These are phyloP conservation scores for Solanum piurae DNA, from an alignment of 257 asterid genomes.

Conservation along the genomic window DNA sequence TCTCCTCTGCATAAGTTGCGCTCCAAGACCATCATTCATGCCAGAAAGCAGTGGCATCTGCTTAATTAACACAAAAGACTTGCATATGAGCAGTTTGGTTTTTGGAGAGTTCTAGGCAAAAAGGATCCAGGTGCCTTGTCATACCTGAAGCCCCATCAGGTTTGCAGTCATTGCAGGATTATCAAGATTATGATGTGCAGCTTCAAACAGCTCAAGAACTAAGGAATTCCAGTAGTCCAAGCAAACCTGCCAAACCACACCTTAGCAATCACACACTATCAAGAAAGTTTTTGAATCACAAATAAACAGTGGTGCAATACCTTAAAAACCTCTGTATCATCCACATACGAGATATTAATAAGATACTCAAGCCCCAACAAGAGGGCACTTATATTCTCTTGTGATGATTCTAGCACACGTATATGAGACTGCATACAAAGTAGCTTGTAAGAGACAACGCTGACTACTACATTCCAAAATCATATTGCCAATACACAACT, in stretches of 20 bases:
- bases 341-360: slow-evolving; percentile 82
- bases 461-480: neutral
- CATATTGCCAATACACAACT: neutral
- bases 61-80: slow-evolving; percentile 11
- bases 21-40: slow-evolving; percentile 68
- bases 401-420: slow-evolving; percentile 69
- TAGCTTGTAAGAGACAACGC: neutral
- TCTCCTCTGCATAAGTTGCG: slow-evolving; percentile 74
- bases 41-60: slow-evolving; percentile 64
- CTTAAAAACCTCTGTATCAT: slow-evolving; percentile 98
- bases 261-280: neutral
- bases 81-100: neutral
- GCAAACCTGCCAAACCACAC: slow-evolving; percentile 58
- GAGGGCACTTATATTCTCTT: slow-evolving; percentile 60
- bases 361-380: slow-evolving; percentile 87
- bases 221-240: slow-evolving; percentile 95
- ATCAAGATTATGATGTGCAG: slow-evolving; percentile 70
- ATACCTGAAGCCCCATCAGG: slow-evolving; percentile 88
- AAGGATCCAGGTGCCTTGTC: neutral
- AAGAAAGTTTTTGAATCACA: neutral
- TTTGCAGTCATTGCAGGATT: slow-evolving; percentile 51
- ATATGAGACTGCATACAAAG: slow-evolving; percentile 64
- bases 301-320: slow-evolving; percentile 22
- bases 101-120: neutral
- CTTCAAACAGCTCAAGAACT: slow-evolving; percentile 87